Conservation (phyloP, 2,329 filamentous ascomycete species). For the Calonectria pauciramosa region DNA sequence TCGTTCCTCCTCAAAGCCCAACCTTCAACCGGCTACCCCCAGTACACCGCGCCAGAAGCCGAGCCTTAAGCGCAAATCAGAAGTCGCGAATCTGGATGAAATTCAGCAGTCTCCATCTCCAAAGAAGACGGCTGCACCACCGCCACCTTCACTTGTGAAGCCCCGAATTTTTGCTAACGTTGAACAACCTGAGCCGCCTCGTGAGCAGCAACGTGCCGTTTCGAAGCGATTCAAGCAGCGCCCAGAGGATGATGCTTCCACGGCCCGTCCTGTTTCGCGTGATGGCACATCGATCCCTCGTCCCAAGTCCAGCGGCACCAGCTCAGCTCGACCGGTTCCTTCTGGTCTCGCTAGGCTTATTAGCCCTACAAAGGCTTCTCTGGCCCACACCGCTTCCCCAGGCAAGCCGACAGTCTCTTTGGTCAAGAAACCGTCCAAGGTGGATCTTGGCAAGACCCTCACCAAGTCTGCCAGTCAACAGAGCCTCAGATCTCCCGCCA, state of each 20-base stretch:
- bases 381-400: conserved; percentile 63
- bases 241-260: conserved; percentile 77
- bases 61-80: conserved; percentile 43
- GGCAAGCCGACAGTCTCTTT: conserved; percentile 48
- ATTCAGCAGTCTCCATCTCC: conserved; percentile 44
- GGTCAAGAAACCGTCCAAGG: conserved; percentile 59
- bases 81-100: conserved; percentile 47
- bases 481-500: conserved; percentile 52
- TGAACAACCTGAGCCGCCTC: conserved; percentile 29
- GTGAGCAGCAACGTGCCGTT: conserved; percentile 49
- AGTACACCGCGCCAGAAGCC: conserved; percentile 61
- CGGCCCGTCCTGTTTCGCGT: conserved; percentile 70
- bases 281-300: conserved; percentile 64
- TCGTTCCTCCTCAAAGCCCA: conserved; percentile 46
- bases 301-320: conserved; percentile 53
- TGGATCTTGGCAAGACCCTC: conserved; percentile 53
- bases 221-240: conserved; percentile 81
- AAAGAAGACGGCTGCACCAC: conserved; percentile 42
- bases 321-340: conserved; percentile 52
- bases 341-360: conserved; percentile 71
- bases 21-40: conserved; percentile 66
- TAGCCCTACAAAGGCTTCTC: conserved; percentile 84
- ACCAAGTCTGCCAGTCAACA: conserved; percentile 68
- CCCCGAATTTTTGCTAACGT: conserved; percentile 38
- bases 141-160: conserved; percentile 32